Evolutionary conservation across 345 rosid species (phyloP).

Genomic region (Eutrema yunnanense): DNA sequence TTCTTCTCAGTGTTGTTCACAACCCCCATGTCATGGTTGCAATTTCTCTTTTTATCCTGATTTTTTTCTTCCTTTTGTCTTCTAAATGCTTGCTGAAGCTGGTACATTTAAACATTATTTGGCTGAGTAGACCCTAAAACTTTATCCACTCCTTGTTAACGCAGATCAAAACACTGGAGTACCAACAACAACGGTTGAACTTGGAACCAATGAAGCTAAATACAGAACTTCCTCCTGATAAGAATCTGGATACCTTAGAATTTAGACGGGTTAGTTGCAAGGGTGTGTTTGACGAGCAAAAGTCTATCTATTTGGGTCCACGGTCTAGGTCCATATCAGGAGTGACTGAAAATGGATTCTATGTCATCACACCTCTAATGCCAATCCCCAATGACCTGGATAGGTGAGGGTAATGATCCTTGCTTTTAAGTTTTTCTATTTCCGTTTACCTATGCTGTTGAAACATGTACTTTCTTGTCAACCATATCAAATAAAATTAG

Average conservation of each 20-base stretch:
- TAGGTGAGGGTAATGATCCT: conserved; percentile 49
- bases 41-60: background rate
- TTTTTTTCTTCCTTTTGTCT: background rate
- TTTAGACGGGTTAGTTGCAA: conserved; percentile 67
- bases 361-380: conserved; percentile 71
- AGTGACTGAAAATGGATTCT: conserved; percentile 85
- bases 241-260: conserved; percentile 49
- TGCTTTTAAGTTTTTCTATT: background rate
- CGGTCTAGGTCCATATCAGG: conserved; percentile 94
- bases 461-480: background rate
- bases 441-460: background rate
- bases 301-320: conserved; percentile 77
- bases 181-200: conserved; percentile 55
- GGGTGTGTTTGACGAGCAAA: conserved; percentile 68
- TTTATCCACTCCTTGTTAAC: background rate
- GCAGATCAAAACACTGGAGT: conserved; percentile 75
- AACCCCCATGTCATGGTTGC: background rate
- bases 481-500: background rate
- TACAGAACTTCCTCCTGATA: conserved; percentile 37
- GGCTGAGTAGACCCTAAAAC: background rate
- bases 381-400: conserved; percentile 52
- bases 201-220: conserved; percentile 69
- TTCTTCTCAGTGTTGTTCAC: background rate
- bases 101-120: background rate
- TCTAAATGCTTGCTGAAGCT: background rate